Evolutionary conservation across 2,329 filamentous ascomycete species (phyloP), one percentile per base, ranked within the genome.

Genomic region (Clarireedia homoeocarpa): DNA sequence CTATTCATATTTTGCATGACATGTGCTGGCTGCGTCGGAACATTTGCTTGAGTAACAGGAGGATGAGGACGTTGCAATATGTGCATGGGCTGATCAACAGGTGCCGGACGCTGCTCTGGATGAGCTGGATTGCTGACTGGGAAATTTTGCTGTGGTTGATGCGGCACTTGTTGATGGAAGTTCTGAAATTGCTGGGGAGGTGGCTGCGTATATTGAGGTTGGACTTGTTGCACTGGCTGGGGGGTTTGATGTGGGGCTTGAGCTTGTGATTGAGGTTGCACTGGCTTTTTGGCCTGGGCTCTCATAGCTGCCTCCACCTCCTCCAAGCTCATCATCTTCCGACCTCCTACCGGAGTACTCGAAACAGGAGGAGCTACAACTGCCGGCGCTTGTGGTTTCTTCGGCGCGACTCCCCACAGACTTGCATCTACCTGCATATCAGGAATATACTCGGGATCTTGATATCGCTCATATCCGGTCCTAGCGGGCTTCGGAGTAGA

Each of bases 231-330:
- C 24, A 52, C 51, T 24, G 56, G 54, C 10, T 34, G 30, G 30
- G 30, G 3, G 4, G 12, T 14, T 59, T 50, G 67, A 46, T 58
- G 61, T 9, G 51, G 56, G n/a, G 58, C 46, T 58, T 58, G 58
- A 20, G 51, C 70, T 12, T 34, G 30, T 34, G 30, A 12, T 5
- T 64, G 63, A 42, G 70, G 66, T 17, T 71, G 62, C 6, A 73
- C 65, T 10, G 75, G 73, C 59, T 78, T 78, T 65, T 81, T 80
- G 34, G 82, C 74, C 63, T 91, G 86, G 36, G 81, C 78, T 58
- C 88, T 83, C 86, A 99, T 91, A 61, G 90, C 85, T 53, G 92
- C 92, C 74, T 99, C 94, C 20, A 99, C 91, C 74, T 99, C 94
- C 70, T 97, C 94, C 67, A 99, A 72, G 66, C 90, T 97, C 87